These are phyloP conservation scores for Pelargonium myrrhifolium DNA, from an alignment of 441 rosid genomes.

Conservation along the genomic window DNA sequence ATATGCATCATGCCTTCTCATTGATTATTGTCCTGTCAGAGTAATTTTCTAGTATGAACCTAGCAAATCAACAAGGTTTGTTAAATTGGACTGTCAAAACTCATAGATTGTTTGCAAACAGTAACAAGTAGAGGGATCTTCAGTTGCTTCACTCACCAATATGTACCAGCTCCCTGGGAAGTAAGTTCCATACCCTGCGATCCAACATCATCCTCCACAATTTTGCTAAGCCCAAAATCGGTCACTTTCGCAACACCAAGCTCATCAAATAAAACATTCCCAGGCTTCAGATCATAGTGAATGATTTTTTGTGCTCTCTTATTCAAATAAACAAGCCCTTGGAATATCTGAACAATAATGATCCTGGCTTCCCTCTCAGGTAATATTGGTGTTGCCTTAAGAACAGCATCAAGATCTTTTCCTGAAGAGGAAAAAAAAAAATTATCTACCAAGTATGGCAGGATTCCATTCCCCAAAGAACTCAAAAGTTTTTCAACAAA, in stretches of 20 bases:
- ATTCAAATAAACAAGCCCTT: conserved; percentile 90
- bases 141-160: conserved; percentile 59
- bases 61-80: background rate
- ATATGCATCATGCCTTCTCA: background rate
- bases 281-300: conserved; percentile 98
- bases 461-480: background rate
- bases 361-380: conserved; percentile 97
- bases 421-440: conserved; percentile 40
- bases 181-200: conserved; percentile 99
- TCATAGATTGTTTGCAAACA: background rate
- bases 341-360: conserved; percentile 88
- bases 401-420: conserved; percentile 96
- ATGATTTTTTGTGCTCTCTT: conserved; percentile 80
- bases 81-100: too few species aligned
- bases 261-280: conserved; percentile 95
- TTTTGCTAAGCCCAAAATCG: conserved; percentile 98
- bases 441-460: conserved; percentile 12
- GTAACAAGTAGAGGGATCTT: conserved; percentile 5
- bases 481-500: background rate
- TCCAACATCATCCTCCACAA: conserved; percentile 86
- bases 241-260: conserved; percentile 95
- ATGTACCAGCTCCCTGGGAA: conserved; percentile 99
- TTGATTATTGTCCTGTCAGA: background rate
- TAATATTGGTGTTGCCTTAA: conserved; percentile 78
- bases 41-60: background rate